These are phyloP conservation scores for Mortierella sp. DNA, from an alignment of 371 early-diverging fungal genomes.

Conservation along the genomic window DNA sequence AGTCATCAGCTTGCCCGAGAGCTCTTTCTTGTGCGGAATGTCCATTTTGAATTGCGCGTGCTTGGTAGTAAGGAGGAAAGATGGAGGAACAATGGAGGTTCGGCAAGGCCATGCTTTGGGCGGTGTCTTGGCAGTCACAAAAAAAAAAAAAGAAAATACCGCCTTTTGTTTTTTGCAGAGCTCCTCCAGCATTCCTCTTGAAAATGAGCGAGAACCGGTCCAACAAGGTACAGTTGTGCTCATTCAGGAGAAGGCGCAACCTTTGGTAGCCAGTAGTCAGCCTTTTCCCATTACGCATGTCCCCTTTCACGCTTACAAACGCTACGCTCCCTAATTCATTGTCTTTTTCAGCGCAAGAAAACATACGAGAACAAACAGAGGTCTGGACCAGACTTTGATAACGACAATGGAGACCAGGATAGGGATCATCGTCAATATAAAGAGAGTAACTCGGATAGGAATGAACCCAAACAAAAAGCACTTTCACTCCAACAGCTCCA, in stretches of 20 bases:
- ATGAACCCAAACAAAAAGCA: conserved; percentile 38
- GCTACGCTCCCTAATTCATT: not conserved
- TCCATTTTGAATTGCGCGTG: conserved; percentile 21
- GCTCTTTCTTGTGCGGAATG: conserved; percentile 51
- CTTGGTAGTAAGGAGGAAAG: too few relatives aligned
- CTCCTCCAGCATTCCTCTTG: not conserved
- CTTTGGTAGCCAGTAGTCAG: not conserved
- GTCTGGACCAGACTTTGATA: conserved; percentile 61
- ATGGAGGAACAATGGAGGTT: too few relatives aligned
- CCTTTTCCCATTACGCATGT: not conserved
- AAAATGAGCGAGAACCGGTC: conserved; percentile 28
- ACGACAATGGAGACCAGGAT: not conserved
- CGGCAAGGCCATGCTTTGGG: too few relatives aligned
- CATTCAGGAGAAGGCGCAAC: not conserved
- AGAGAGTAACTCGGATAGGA: conserved; percentile 13
- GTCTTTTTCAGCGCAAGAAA: conserved; percentile 44
- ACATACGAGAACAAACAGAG: conserved; percentile 60
- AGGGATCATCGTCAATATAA: conserved; percentile 43
- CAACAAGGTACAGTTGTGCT: conserved; percentile 20
- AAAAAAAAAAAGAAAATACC: conserved; percentile 7
- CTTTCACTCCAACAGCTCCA: conserved; percentile 45
- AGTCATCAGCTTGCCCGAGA: conserved; percentile 57
- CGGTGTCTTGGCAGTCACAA: conserved; percentile 3
- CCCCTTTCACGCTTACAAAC: not conserved
- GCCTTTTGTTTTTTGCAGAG: not conserved